phyloP scores from a whole-genome alignment of 805 yeast species.

The Middelhovenomyces tepae region DNA sequence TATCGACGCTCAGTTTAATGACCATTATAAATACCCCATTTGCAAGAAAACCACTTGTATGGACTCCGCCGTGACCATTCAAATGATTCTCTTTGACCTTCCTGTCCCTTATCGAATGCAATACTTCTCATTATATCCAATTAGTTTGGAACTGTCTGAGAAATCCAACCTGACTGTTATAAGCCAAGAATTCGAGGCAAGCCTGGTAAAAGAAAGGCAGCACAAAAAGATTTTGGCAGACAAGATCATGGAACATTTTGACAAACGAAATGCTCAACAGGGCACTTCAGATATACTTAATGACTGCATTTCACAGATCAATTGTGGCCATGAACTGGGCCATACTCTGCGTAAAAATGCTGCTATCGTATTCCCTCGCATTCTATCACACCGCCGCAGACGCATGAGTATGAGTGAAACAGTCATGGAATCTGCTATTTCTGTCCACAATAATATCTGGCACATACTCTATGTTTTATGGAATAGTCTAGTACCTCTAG shows the following conservation, averaged over 20 bases:
- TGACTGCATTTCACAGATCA: slow-evolving; percentile 27
- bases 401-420: slow-evolving; percentile 20
- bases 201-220: slow-evolving; percentile 20
- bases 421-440: slow-evolving; percentile 10
- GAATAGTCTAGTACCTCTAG: slow-evolving; percentile 9
- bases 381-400: slow-evolving; percentile 10
- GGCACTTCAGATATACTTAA: slow-evolving; percentile 9
- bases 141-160: slow-evolving; percentile 45
- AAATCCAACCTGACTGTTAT: slow-evolving; percentile 19
- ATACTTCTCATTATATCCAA: slow-evolving; percentile 68
- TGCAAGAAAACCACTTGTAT: slow-evolving; percentile 1
- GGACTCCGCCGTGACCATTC: slow-evolving; percentile 9
- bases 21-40: slow-evolving; percentile 9
- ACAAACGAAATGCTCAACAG: slow-evolving; percentile 1
- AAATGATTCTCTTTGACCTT: slow-evolving; percentile 52
- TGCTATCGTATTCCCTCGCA: slow-evolving; percentile 17
- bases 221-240: slow-evolving; percentile 14
- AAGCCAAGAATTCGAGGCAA: slow-evolving; percentile 22
- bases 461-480: slow-evolving; percentile 4
- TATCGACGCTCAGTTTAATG: slow-evolving; percentile 10
- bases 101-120: slow-evolving; percentile 68
- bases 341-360: slow-evolving; percentile 20
- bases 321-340: slow-evolving; percentile 29
- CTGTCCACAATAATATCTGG: slow-evolving; percentile 11
- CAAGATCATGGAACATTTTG: slow-evolving; percentile 16